Evolutionary conservation across 2,329 filamentous ascomycete species (phyloP).

Genomic region (Neopestalotiopsis sp.): DNA sequence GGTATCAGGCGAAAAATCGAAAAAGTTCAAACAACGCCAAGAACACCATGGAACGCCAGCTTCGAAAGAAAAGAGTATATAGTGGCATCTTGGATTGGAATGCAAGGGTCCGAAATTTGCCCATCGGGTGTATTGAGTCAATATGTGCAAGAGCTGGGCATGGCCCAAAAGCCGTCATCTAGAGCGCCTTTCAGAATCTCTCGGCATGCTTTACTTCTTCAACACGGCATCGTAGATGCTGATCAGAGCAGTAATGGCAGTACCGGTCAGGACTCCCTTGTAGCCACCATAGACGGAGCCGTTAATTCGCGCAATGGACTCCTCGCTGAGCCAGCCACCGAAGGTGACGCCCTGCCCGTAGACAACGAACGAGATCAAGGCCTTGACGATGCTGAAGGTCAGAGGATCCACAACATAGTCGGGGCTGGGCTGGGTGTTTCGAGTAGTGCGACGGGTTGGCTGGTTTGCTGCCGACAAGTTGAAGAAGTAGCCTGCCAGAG

Average conservation of each 20-base stretch:
- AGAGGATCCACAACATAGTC: slow-evolving; percentile 80
- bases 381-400: slow-evolving; percentile 89
- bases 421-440: slow-evolving; percentile 45
- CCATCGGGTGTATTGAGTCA: neutral
- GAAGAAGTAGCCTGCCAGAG: slow-evolving; percentile 83
- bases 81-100: neutral
- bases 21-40: slow-evolving; percentile 27
- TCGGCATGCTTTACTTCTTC: slow-evolving; percentile 57
- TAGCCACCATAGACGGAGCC: slow-evolving; percentile 73
- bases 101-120: neutral
- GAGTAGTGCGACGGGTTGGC: slow-evolving; percentile 44
- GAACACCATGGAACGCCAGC: slow-evolving; percentile 31
- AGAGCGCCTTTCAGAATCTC: too few species aligned
- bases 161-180: neutral
- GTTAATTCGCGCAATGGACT: slow-evolving; percentile 67
- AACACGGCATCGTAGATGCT: slow-evolving; percentile 81
- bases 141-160: neutral
- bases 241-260: slow-evolving; percentile 69
- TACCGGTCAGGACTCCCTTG: slow-evolving; percentile 70
- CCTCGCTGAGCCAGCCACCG: slow-evolving; percentile 63
- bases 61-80: slow-evolving; percentile 17
- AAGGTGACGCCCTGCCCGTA: slow-evolving; percentile 72
- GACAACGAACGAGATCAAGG: slow-evolving; percentile 78
- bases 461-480: slow-evolving; percentile 69
- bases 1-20: slow-evolving; percentile 29